Conservation (phyloP, 1,139 yeast genomes). For the Kodamaea sp. region DNA sequence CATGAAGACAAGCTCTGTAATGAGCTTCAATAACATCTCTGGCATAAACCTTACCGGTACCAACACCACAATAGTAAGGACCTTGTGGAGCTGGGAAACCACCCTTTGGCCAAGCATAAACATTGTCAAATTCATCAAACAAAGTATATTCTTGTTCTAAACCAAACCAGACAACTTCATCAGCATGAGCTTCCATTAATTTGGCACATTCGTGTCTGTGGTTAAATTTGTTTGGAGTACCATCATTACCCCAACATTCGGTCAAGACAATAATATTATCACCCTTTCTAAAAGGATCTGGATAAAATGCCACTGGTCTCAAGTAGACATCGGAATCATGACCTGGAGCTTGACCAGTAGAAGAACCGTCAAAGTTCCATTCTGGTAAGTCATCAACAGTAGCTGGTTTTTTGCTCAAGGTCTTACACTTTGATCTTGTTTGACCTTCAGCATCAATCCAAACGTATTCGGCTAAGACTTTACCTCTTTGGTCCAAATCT, state of each 20-base stretch:
- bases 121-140: constrained; percentile 84
- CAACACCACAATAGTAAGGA: constrained; percentile 99
- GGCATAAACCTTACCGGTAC: constrained; percentile 97
- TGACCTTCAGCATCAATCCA: constrained; percentile 96
- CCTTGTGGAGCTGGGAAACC: constrained; percentile 99
- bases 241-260: constrained; percentile 98
- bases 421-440: constrained; percentile 91
- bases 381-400: constrained; percentile 88
- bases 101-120: constrained; percentile 99
- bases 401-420: constrained; percentile 64
- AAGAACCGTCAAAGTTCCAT: constrained; percentile 99
- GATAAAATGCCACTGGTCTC: constrained; percentile 90
- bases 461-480: constrained; percentile 90
- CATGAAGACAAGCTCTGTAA: constrained; percentile 94
- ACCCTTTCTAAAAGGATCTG: constrained; percentile 97
- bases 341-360: constrained; percentile 98
- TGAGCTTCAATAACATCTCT: constrained; percentile 99
- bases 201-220: constrained; percentile 97
- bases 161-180: constrained; percentile 93
- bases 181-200: constrained; percentile 88
- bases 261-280: constrained; percentile 92
- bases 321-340: constrained; percentile 92
- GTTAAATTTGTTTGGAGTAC: constrained; percentile 97
- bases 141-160: constrained; percentile 98
- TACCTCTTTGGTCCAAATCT: constrained; percentile 81